Evolutionary conservation across 2,329 filamentous ascomycete species (phyloP).

Genomic region (Fragosphaeria purpurea): DNA sequence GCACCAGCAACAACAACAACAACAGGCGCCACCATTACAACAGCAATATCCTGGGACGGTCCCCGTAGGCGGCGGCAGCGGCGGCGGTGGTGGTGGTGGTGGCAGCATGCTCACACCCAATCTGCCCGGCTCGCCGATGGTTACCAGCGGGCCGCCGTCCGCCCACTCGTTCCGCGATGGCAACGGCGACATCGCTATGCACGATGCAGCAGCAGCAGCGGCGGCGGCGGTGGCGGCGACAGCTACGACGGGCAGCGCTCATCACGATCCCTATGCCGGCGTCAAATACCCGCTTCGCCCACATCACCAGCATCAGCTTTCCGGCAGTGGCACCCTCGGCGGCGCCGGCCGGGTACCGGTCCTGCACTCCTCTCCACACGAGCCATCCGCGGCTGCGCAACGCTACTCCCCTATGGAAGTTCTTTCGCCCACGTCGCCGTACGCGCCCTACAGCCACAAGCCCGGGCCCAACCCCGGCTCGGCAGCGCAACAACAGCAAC

Average conservation of each 20-base stretch:
- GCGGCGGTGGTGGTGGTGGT: constrained; percentile 7
- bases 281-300: constrained; percentile 79
- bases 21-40: constrained; percentile 13
- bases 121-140: constrained; percentile 47
- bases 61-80: constrained; percentile 16
- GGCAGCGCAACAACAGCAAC: constrained; percentile 8
- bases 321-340: constrained; percentile 28
- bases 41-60: constrained; percentile 7
- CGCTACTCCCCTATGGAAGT: constrained; percentile 95
- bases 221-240: background rate
- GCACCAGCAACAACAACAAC: constrained; percentile 15
- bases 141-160: constrained; percentile 27
- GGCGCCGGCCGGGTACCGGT: constrained; percentile 25
- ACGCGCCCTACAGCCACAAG: constrained; percentile 58
- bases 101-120: constrained; percentile 18
- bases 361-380: constrained; percentile 58
- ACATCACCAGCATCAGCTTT: constrained; percentile 64
- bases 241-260: background rate
- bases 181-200: constrained; percentile 74
- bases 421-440: constrained; percentile 70
- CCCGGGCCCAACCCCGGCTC: constrained; percentile 38
- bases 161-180: constrained; percentile 56
- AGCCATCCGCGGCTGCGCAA: constrained; percentile 74
- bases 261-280: constrained; percentile 67
- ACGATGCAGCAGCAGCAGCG: constrained; percentile 46